Evolutionary conservation across 2,329 filamentous ascomycete genomes (phyloP).

Genomic region (Calonectria henricotiae): DNA sequence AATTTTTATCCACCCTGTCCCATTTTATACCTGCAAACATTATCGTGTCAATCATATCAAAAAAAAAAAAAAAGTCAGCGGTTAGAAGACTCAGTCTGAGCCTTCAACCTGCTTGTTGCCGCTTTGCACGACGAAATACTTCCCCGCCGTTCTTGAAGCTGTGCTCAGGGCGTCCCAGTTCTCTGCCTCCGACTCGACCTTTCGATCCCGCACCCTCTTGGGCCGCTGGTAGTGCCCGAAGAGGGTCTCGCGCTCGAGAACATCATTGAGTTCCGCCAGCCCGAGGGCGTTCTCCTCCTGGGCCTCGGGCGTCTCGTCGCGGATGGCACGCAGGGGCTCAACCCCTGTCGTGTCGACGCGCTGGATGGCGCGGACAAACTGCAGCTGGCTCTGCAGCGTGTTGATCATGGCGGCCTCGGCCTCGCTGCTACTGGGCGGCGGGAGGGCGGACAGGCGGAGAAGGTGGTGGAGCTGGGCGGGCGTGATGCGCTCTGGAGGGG

Average conservation of each 20-base stretch:
- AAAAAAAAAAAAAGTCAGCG: too few relatives aligned
- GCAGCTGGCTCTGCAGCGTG: conserved; percentile 86
- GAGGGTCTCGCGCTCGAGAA: conserved; percentile 73
- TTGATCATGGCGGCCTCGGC: conserved; percentile 81
- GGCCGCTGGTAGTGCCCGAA: conserved; percentile 71
- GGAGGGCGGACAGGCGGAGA: conserved; percentile 90
- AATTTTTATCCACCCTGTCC: background rate
- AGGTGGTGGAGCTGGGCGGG: conserved; percentile 84
- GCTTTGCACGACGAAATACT: conserved; percentile 85
- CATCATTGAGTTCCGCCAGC: conserved; percentile 70
- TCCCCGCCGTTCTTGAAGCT: conserved; percentile 77
- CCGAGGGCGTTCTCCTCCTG: conserved; percentile 74
- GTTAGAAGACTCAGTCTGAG: conserved; percentile 33
- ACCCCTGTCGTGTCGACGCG: conserved; percentile 82
- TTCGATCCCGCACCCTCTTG: conserved; percentile 56
- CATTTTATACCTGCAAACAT: background rate
- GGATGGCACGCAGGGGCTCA: conserved; percentile 82
- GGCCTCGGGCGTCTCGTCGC: conserved; percentile 82
- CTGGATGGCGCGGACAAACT: conserved; percentile 92
- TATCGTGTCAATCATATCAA: conserved; percentile 13
- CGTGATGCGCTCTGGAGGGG: conserved; percentile 68
- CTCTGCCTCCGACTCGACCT: conserved; percentile 67
- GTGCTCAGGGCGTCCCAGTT: conserved; percentile 81
- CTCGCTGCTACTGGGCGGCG: conserved; percentile 74
- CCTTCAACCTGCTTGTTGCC: conserved; percentile 60